Evolutionary conservation across 768 basidiomycete genomes (phyloP), one percentile per base, ranked within the genome.

Genomic region (Coprinopsis sp.): DNA sequence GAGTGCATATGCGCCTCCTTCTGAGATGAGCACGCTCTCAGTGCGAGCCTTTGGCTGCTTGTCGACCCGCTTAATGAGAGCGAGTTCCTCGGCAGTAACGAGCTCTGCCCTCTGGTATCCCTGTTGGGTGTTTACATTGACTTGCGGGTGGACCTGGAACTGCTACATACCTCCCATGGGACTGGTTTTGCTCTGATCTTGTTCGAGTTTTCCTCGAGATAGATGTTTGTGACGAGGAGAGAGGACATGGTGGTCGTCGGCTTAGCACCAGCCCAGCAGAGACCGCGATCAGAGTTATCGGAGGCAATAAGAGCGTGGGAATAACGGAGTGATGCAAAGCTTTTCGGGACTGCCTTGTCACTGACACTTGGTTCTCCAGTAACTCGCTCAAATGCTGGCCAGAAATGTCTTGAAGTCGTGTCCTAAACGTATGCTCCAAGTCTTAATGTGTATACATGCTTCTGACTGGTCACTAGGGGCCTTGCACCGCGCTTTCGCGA

Each of bases 21-120:
- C 92, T 2, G 89, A 87, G 8, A 90, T 71, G 37, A 91, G 78
- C 12, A 90, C 68, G 2, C 87, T 81, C 56, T 94, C 87, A 16
- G 74, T 77, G 73, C 81, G 84, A 46, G 81, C 65, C 63, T 74
- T 77, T 36, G 87, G 73, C 58, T 89, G 88, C 51, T 86, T 79
- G 65, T 93, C 91, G 18, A 96, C 85, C 60, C 80, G 87, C 78
- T 96, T 96, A 60, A 98, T 84, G 54, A 89, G 77, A 10, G 77
- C 68, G 13, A 96, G 78, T 62, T 97, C 93, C 47, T 96, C 92
- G 4, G 78, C 74, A 8, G 91, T 89, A 58, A 98, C 79, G 33
- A 93, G 80, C 36, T 84, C 91, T 36, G 91, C 93, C 54, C 95
- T 84, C 69, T 96, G 93, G 71, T 97, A 96, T 50, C 88, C 92